Evolutionary conservation across 768 basidiomycete species (phyloP).

Genomic region (Suillus alpinus): DNA sequence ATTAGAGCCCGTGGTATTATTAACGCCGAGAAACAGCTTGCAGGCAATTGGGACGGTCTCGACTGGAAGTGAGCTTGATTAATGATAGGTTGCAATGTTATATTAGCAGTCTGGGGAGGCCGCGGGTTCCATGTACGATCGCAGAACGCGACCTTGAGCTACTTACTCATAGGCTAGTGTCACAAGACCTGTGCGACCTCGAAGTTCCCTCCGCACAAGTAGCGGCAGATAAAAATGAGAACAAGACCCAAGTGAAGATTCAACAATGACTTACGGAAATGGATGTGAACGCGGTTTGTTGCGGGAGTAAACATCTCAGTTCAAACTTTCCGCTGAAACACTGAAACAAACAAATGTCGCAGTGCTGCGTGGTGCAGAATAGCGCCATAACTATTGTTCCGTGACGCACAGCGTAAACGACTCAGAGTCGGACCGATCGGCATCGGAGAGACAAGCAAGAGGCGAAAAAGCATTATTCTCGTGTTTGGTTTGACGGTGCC

Average conservation of each 20-base stretch:
- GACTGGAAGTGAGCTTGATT: not conserved
- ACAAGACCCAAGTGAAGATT: not conserved
- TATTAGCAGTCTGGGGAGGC: not conserved
- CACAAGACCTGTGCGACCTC: not conserved
- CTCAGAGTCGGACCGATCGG: conserved; percentile 23
- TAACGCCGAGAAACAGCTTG: not conserved
- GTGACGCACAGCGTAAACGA: conserved; percentile 21
- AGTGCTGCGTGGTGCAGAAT: not conserved
- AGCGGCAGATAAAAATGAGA: not conserved
- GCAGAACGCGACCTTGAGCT: not conserved
- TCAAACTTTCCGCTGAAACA: not conserved
- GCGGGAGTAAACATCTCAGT: not conserved
- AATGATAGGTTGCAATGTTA: not conserved
- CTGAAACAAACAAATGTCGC: not conserved
- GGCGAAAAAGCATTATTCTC: not conserved
- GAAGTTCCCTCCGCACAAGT: not conserved
- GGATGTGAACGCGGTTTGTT: not conserved
- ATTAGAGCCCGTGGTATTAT: not conserved
- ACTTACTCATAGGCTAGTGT: not conserved
- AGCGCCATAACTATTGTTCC: not conserved
- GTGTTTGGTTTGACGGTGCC: not conserved
- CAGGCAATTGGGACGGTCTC: not conserved
- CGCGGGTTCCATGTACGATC: not conserved
- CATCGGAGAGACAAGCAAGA: conserved; percentile 12
- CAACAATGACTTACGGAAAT: not conserved